Evolutionary conservation across 2,329 filamentous ascomycete genomes (phyloP).

Genomic region (Fusarium torreyae): DNA sequence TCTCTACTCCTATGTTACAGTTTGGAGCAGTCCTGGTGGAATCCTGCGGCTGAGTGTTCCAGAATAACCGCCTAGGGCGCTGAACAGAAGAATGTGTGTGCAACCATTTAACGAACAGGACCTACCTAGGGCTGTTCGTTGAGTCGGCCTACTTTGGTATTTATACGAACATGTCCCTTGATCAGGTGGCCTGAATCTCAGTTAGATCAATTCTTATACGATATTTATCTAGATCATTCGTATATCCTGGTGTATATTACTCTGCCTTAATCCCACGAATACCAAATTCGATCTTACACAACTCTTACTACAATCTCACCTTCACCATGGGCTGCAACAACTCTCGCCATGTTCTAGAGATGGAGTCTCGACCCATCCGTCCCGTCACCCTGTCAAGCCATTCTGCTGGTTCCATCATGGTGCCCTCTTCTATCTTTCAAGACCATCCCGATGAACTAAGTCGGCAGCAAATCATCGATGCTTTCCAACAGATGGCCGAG

Average conservation of each 20-base stretch:
- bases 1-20: slow-evolving; percentile 29
- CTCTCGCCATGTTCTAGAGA: slow-evolving; percentile 38
- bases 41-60: slow-evolving; percentile 21
- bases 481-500: slow-evolving; percentile 42
- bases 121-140: slow-evolving; percentile 14
- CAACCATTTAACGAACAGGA: background rate
- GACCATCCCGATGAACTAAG: slow-evolving; percentile 32
- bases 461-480: slow-evolving; percentile 29
- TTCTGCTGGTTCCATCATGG: slow-evolving; percentile 37
- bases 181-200: slow-evolving; percentile 9
- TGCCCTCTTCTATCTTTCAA: slow-evolving; percentile 34
- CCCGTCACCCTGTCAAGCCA: slow-evolving; percentile 39
- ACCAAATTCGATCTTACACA: background rate
- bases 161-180: slow-evolving; percentile 33
- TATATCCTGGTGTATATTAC: slow-evolving; percentile 15
- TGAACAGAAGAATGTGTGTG: slow-evolving; percentile 15
- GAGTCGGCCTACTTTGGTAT: slow-evolving; percentile 9
- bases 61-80: slow-evolving; percentile 26
- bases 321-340: slow-evolving; percentile 41
- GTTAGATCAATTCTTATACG: slow-evolving; percentile 22
- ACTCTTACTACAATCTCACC: background rate
- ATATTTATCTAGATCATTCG: slow-evolving; percentile 7
- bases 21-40: background rate
- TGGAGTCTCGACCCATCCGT: slow-evolving; percentile 39
- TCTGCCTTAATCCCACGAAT: background rate